phyloP scores from a whole-genome alignment of 305 asterid genomes.

The Fraxinus velutina region DNA sequence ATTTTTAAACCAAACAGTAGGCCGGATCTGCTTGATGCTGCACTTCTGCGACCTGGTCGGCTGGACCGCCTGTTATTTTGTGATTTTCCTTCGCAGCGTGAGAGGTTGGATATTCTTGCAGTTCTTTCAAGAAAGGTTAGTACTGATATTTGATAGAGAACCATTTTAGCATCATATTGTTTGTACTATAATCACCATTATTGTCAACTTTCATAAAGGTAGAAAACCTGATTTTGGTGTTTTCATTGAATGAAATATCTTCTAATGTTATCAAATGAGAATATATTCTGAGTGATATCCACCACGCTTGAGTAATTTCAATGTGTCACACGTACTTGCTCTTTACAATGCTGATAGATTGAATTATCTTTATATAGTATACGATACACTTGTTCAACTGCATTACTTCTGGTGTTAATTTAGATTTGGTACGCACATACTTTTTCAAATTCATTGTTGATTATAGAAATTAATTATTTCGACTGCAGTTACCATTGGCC shows the following conservation, averaged over 20 bases:
- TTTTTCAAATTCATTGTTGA: not conserved
- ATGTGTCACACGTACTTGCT: not conserved
- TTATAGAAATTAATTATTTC: not conserved
- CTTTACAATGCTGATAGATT: not conserved
- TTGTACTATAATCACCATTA: not conserved
- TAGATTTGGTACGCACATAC: not conserved
- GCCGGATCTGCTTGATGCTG: slow-evolving; percentile 99
- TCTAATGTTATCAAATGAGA: not conserved
- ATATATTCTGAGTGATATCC: not conserved
- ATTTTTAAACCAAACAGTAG: slow-evolving; percentile 47
- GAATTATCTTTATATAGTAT: not conserved
- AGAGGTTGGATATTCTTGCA: slow-evolving; percentile 73
- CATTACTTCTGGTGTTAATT: not conserved
- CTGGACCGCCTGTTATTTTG: slow-evolving; percentile 89
- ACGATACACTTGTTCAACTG: not conserved
- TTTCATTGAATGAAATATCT: not conserved
- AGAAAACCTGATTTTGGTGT: not conserved
- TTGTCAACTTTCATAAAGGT: not conserved
- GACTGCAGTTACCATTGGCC: slow-evolving; percentile 67
- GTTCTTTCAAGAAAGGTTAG: slow-evolving; percentile 84
- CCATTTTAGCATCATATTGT: not conserved
- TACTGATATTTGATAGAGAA: slow-evolving; percentile 3
- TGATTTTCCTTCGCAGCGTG: slow-evolving; percentile 75
- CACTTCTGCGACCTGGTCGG: slow-evolving; percentile 94
- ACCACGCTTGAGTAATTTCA: not conserved